phyloP scores from a whole-genome alignment of 2,329 filamentous ascomycete genomes.

The Lizonia empirigonia region DNA sequence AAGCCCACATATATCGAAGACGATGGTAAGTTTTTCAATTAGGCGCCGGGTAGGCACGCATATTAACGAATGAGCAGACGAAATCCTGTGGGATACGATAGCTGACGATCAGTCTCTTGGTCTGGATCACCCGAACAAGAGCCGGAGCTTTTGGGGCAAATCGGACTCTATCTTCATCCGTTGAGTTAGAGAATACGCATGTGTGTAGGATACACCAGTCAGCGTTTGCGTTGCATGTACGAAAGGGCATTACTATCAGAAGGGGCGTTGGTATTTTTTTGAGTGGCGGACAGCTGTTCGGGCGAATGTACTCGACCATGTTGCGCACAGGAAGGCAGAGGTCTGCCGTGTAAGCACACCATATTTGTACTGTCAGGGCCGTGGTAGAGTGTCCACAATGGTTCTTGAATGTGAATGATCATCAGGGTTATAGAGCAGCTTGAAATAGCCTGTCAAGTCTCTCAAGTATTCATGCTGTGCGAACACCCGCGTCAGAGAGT shows the following conservation, averaged over 20 bases:
- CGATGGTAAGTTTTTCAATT: constrained; percentile 72
- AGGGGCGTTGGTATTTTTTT: constrained; percentile 17
- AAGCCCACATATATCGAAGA: constrained; percentile 77
- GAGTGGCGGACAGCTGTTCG: constrained; percentile 1
- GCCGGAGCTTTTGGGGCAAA: constrained; percentile 63
- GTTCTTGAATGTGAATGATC: background rate
- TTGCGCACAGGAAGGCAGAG: constrained; percentile 5
- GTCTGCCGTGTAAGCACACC: background rate
- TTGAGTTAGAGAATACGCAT: constrained; percentile 23
- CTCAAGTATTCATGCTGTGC: background rate
- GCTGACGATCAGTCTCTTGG: constrained; percentile 52
- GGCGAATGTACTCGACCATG: background rate
- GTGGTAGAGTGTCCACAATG: background rate
- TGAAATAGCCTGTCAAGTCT: constrained; percentile 1
- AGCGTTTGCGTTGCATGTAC: constrained; percentile 10
- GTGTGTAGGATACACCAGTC: constrained; percentile 32
- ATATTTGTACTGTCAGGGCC: background rate
- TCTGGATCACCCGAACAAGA: constrained; percentile 68
- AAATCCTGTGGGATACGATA: constrained; percentile 53
- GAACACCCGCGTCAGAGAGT: too few relatives aligned
- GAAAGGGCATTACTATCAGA: constrained; percentile 10
- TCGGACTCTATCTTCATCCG: constrained; percentile 69
- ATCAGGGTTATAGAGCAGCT: constrained; percentile 6
- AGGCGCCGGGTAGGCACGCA: too few relatives aligned
- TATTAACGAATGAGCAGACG: constrained; percentile 45